phyloP scores from a whole-genome alignment of 1,284 basidiomycete species.

The Anthracocystis walkeri region DNA sequence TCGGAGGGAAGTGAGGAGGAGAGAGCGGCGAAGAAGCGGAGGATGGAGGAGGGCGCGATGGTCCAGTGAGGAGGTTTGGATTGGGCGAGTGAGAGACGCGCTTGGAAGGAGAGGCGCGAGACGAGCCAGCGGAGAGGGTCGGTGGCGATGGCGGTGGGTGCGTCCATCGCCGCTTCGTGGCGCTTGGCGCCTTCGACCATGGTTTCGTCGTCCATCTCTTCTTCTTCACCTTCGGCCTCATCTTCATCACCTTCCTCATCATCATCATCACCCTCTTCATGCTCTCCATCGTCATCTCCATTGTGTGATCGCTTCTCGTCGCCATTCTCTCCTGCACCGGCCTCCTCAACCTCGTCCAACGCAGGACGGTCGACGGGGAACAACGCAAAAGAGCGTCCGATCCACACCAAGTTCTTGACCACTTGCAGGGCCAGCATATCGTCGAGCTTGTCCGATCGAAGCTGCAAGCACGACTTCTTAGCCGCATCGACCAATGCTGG shows the following conservation, averaged over 20 bases:
- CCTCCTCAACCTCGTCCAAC: slow-evolving; percentile 21
- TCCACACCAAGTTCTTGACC: slow-evolving; percentile 92
- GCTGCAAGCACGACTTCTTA: slow-evolving; percentile 80
- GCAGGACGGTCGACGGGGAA: slow-evolving; percentile 31
- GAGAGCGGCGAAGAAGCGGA: slow-evolving; percentile 73
- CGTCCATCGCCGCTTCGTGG: slow-evolving; percentile 49
- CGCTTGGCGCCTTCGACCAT: slow-evolving; percentile 46
- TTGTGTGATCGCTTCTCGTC: slow-evolving; percentile 56
- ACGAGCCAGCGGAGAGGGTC: slow-evolving; percentile 91
- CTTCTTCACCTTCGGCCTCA: slow-evolving; percentile 46
- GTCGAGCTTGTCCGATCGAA: slow-evolving; percentile 85
- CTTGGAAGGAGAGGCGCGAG: slow-evolving; percentile 90
- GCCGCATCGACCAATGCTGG: slow-evolving; percentile 79
- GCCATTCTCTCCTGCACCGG: neutral
- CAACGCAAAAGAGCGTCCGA: slow-evolving; percentile 76
- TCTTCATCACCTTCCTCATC: slow-evolving; percentile 48
- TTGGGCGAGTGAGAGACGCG: slow-evolving; percentile 71
- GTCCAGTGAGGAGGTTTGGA: slow-evolving; percentile 75
- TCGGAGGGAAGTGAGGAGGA: slow-evolving; percentile 25
- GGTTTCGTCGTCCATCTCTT: slow-evolving; percentile 38
- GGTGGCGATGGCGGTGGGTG: slow-evolving; percentile 35
- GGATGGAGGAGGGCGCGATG: slow-evolving; percentile 80
- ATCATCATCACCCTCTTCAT: slow-evolving; percentile 12
- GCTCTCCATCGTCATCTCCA: neutral
- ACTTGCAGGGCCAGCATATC: slow-evolving; percentile 82